Conservation (phyloP, 345 rosid genomes). For the Eutrema yunnanense region DNA sequence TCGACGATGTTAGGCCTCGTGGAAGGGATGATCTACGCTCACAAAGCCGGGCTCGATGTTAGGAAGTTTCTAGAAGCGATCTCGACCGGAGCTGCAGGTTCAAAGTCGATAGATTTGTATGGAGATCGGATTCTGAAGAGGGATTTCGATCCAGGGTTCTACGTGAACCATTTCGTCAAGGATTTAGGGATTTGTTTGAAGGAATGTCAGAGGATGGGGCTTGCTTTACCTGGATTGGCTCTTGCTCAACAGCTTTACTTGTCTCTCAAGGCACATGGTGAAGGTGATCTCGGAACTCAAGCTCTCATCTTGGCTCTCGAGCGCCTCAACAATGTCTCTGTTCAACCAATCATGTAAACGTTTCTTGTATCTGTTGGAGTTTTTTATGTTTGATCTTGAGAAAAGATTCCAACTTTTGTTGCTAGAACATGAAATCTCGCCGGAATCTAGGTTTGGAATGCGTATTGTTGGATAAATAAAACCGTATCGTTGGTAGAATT, state of each 20-base stretch:
- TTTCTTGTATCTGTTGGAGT: not conserved
- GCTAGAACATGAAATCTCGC: not conserved
- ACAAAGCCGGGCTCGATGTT: conserved; percentile 73
- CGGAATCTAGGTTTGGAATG: not conserved
- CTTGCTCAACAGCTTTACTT: conserved; percentile 86
- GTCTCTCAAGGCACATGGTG: conserved; percentile 87
- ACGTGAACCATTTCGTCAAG: conserved; percentile 77
- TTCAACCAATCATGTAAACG: not conserved
- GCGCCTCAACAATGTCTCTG: conserved; percentile 68
- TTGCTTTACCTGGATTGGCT: conserved; percentile 85
- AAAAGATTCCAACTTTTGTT: not conserved
- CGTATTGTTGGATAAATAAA: not conserved
- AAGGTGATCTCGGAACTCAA: conserved; percentile 73
- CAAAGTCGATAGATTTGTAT: conserved; percentile 57
- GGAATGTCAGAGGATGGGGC: conserved; percentile 78
- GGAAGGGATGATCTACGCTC: conserved; percentile 71
- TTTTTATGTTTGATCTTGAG: not conserved
- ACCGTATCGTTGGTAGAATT: not conserved
- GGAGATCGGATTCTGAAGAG: conserved; percentile 67
- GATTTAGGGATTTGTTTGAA: conserved; percentile 88
- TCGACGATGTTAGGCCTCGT: conserved; percentile 81
- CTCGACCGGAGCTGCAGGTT: conserved; percentile 67
- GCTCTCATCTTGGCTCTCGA: conserved; percentile 78
- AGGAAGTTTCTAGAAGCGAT: conserved; percentile 56
- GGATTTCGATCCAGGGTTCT: conserved; percentile 82